A percentile compares a stretch with the other conserved stretches of the same genome.
Evolutionary conservation across 2,329 filamentous ascomycete species (phyloP).

Genomic region (Aspergillus jensenii): DNA sequence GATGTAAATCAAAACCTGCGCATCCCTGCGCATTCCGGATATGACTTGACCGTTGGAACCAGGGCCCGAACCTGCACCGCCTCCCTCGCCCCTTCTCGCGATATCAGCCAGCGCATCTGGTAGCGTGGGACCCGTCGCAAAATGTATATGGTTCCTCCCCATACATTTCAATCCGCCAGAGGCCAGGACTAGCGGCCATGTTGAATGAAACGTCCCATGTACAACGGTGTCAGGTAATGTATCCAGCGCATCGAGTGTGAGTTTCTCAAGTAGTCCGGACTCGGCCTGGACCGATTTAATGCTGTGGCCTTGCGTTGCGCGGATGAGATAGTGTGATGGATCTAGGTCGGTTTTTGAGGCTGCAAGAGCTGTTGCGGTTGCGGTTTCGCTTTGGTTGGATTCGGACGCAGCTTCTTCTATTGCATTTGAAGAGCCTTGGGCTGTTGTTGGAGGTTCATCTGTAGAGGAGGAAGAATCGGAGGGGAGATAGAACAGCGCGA

Average conservation of each 20-base stretch:
- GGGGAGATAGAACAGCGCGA: conserved; percentile 66
- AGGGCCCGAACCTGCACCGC: background rate
- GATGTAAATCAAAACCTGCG: conserved; percentile 75
- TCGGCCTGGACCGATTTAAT: conserved; percentile 71
- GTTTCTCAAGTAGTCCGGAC: conserved; percentile 62
- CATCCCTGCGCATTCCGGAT: conserved; percentile 76
- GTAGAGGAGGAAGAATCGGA: conserved; percentile 14
- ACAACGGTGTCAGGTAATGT: conserved; percentile 66
- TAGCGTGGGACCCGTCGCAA: conserved; percentile 69
- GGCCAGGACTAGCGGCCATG: conserved; percentile 73
- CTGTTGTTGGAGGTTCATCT: conserved; percentile 15
- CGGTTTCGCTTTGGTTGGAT: background rate
- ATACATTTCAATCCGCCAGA: conserved; percentile 77
- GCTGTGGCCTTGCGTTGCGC: conserved; percentile 92
- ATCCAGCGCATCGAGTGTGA: conserved; percentile 54
- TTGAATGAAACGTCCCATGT: conserved; percentile 84
- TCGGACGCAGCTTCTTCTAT: background rate
- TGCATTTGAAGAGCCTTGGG: background rate
- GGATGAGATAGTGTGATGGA: conserved; percentile 75
- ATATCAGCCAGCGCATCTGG: conserved; percentile 30
- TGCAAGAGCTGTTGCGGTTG: conserved; percentile 33
- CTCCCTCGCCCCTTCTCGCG: conserved; percentile 13
- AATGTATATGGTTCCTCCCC: conserved; percentile 86
- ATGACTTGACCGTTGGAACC: conserved; percentile 51
- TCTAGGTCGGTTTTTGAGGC: conserved; percentile 53